Conservation (phyloP, 2,329 filamentous ascomycete genomes). For the Aspergillus persii region DNA sequence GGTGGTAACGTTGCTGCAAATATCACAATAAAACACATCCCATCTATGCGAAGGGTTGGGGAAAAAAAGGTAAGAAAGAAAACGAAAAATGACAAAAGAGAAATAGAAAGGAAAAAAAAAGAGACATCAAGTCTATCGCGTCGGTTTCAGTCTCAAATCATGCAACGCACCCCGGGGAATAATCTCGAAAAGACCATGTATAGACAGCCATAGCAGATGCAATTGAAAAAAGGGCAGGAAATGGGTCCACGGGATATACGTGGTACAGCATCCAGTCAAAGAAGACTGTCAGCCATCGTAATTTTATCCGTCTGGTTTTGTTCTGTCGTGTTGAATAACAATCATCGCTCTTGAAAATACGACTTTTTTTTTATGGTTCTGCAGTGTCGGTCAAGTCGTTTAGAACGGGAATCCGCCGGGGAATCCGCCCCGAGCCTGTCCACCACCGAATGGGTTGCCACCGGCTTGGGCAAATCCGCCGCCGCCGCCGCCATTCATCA, state of each 20-base stretch:
- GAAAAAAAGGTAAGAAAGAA: slow-evolving; percentile 3
- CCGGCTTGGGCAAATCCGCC: slow-evolving; percentile 51
- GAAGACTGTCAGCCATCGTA: not conserved
- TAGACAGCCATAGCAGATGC: slow-evolving; percentile 4
- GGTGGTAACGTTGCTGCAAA: not conserved
- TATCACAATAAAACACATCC: slow-evolving; percentile 8
- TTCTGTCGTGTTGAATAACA: slow-evolving; percentile 1
- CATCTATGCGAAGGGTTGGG: slow-evolving; percentile 8
- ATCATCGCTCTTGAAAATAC: not conserved
- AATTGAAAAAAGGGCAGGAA: not conserved
- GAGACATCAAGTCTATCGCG: slow-evolving; percentile 11
- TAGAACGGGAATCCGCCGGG: slow-evolving; percentile 60
- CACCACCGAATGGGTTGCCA: slow-evolving; percentile 41
- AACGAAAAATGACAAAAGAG: slow-evolving; percentile 3
- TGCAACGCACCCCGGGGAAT: slow-evolving; percentile 14
- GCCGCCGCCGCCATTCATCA: slow-evolving; percentile 68
- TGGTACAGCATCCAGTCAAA: not conserved
- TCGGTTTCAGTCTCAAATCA: slow-evolving; percentile 12
- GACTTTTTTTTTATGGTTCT: not conserved
- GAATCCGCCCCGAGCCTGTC: slow-evolving; percentile 46
- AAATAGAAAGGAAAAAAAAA: slow-evolving; percentile 3
- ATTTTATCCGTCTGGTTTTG: not conserved
- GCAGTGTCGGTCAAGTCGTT: not conserved
- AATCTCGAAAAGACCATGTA: slow-evolving; percentile 6
- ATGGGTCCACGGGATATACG: not conserved